These are phyloP conservation scores for Rhynchosporium secalis DNA, from an alignment of 2,329 filamentous ascomycete species.

Conservation along the genomic window DNA sequence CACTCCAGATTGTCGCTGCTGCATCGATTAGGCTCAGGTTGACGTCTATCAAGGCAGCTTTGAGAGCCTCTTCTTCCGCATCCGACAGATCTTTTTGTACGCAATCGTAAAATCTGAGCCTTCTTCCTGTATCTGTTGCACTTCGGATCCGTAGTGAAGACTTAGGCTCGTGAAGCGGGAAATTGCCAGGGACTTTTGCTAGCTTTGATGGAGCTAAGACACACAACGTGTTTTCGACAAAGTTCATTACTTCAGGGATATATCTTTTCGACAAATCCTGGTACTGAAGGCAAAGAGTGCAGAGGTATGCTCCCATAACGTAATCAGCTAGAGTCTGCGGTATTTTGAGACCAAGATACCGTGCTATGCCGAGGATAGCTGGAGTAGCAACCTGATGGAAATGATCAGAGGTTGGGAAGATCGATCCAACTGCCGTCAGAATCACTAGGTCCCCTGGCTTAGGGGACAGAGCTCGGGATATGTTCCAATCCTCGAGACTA, in stretches of 20 bases:
- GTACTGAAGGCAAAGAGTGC: constrained; percentile 77
- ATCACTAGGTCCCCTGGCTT: constrained; percentile 73
- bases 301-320: constrained; percentile 74
- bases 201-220: constrained; percentile 60
- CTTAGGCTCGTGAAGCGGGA: constrained; percentile 61
- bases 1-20: constrained; percentile 72
- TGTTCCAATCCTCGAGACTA: constrained; percentile 62
- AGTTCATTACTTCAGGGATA: constrained; percentile 85
- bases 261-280: constrained; percentile 82
- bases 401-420: constrained; percentile 95
- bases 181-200: constrained; percentile 51
- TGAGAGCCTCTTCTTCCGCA: constrained; percentile 42
- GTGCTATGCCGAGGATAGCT: constrained; percentile 78
- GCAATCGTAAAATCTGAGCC: constrained; percentile 62
- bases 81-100: constrained; percentile 35
- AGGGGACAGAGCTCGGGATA: constrained; percentile 51
- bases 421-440: constrained; percentile 78
- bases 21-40: constrained; percentile 65
- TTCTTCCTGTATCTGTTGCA: constrained; percentile 48
- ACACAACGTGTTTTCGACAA: constrained; percentile 71
- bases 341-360: constrained; percentile 78
- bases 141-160: constrained; percentile 51
- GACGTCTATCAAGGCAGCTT: constrained; percentile 61
- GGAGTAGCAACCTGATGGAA: constrained; percentile 96
- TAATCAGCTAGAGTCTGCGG: constrained; percentile 66